phyloP scores from a whole-genome alignment of 2,329 filamentous ascomycete species.

The Alternaria angustiovoidea region DNA sequence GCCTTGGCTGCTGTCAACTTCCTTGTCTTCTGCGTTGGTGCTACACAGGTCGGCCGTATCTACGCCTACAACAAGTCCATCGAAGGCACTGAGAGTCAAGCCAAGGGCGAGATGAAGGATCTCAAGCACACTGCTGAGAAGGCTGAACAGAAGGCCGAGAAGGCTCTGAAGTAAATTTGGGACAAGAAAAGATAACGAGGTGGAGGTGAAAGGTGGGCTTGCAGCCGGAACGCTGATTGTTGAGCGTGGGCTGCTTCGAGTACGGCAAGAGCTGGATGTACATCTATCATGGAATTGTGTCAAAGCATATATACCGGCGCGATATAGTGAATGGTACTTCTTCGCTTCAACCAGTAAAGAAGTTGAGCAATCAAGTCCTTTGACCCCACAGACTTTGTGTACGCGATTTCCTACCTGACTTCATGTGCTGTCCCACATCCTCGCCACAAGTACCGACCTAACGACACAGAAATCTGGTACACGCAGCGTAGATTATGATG shows the following conservation, averaged over 20 bases:
- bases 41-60: constrained; percentile 83
- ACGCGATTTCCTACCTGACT: neutral
- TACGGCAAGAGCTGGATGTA: neutral
- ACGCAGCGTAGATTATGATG: neutral
- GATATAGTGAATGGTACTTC: neutral
- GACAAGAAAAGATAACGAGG: neutral
- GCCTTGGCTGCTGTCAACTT: constrained; percentile 97
- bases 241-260: neutral
- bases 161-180: constrained; percentile 8
- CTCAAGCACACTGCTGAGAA: constrained; percentile 43
- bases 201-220: neutral
- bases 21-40: constrained; percentile 89
- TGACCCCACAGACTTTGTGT: neutral
- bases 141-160: constrained; percentile 35
- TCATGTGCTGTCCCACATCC: neutral
- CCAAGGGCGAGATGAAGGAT: constrained; percentile 46
- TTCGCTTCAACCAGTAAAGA: neutral
- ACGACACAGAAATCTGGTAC: neutral
- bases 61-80: constrained; percentile 68
- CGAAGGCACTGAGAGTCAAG: constrained; percentile 59
- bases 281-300: neutral
- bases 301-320: neutral
- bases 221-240: neutral
- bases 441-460: neutral
- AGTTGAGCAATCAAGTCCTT: neutral